Conservation (phyloP, 495 filamentous ascomycete species). For the Usnea hakonensis region DNA sequence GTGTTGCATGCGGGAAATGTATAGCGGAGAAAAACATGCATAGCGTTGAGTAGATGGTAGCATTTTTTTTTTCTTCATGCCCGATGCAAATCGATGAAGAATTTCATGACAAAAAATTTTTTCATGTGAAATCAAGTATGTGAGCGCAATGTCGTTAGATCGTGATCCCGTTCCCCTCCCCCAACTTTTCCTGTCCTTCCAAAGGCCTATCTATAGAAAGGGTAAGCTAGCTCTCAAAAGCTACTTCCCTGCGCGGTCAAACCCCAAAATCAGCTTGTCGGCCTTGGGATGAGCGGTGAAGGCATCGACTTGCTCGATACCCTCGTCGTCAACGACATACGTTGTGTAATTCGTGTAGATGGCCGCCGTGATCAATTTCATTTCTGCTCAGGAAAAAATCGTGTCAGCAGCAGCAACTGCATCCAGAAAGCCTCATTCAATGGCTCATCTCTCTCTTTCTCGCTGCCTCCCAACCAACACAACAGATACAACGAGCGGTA, state of each 20-base stretch:
- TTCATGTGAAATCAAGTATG: background rate
- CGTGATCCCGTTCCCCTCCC: background rate
- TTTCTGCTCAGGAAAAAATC: constrained; percentile 27
- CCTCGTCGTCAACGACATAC: constrained; percentile 46
- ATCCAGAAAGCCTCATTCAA: too few species aligned
- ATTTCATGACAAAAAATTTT: too few species aligned
- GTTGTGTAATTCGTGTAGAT: constrained; percentile 65
- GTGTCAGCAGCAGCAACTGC: background rate
- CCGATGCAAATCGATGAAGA: background rate
- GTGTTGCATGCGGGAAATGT: constrained; percentile 6
- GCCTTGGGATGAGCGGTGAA: constrained; percentile 53
- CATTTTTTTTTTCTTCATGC: background rate
- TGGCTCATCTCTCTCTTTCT: too few species aligned
- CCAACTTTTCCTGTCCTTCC: background rate
- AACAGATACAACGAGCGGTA: too few species aligned
- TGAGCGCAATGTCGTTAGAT: too few species aligned
- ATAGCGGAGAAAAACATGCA: constrained; percentile 1
- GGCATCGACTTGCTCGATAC: constrained; percentile 57
- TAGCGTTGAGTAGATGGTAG: background rate
- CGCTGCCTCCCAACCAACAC: too few species aligned
- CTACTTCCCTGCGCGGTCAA: constrained; percentile 24
- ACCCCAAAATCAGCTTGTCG: constrained; percentile 40
- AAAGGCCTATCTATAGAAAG: too few species aligned
- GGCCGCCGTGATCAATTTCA: constrained; percentile 43
- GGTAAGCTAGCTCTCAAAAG: background rate